Evolutionary conservation across 2,329 filamentous ascomycete species (phyloP).

Genomic region (Elsinoe arachidis): DNA sequence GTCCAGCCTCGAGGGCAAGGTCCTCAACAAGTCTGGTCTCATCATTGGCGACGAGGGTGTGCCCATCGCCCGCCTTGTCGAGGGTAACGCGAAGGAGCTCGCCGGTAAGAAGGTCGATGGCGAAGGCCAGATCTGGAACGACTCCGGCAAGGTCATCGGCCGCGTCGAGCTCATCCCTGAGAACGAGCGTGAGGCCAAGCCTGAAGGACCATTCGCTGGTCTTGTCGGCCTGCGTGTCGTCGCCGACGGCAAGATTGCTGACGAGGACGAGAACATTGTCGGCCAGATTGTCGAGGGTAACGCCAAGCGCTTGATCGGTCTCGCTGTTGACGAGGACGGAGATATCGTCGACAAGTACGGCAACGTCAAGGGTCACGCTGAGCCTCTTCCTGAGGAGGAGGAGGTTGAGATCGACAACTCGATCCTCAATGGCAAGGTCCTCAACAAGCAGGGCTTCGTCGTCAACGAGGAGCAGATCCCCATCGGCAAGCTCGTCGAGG

Average conservation of each 20-base stretch:
- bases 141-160: slow-evolving; percentile 62
- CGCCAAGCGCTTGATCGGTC: slow-evolving; percentile 50
- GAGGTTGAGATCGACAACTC: slow-evolving; percentile 41
- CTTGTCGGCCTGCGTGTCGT: slow-evolving; percentile 41
- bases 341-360: slow-evolving; percentile 55
- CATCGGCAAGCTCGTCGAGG: slow-evolving; percentile 48
- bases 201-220: slow-evolving; percentile 43
- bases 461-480: slow-evolving; percentile 46
- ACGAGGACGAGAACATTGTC: slow-evolving; percentile 43
- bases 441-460: slow-evolving; percentile 53
- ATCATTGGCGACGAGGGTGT: slow-evolving; percentile 43
- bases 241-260: slow-evolving; percentile 40
- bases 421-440: slow-evolving; percentile 43
- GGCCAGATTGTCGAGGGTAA: slow-evolving; percentile 51
- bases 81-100: slow-evolving; percentile 56
- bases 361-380: slow-evolving; percentile 53
- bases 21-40: slow-evolving; percentile 42
- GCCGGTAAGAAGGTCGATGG: slow-evolving; percentile 63
- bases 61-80: slow-evolving; percentile 55
- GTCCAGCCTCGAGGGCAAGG: slow-evolving; percentile 38
- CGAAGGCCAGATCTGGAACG: slow-evolving; percentile 62
- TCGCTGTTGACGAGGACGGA: slow-evolving; percentile 53
- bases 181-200: slow-evolving; percentile 48
- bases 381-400: slow-evolving; percentile 44
- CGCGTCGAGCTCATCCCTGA: slow-evolving; percentile 59